These are phyloP conservation scores for Leccinum griseonigrum DNA, from an alignment of 1,284 basidiomycete species.

Conservation along the genomic window DNA sequence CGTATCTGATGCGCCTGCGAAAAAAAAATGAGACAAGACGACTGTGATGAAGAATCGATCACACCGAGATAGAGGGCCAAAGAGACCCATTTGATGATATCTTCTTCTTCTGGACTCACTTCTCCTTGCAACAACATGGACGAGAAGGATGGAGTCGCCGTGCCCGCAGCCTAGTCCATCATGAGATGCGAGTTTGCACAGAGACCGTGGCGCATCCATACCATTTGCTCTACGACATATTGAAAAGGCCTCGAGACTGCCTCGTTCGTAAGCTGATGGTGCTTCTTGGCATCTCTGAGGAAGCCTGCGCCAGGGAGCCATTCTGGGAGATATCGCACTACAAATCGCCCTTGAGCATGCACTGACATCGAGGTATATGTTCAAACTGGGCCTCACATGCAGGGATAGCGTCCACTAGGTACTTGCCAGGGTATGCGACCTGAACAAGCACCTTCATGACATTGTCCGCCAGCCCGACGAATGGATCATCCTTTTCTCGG, in stretches of 20 bases:
- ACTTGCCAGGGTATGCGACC: constrained; percentile 21
- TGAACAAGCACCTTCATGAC: constrained; percentile 15
- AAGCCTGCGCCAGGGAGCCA: constrained; percentile 52
- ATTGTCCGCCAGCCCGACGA: constrained; percentile 26
- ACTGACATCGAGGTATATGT: not conserved
- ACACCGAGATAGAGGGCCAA: constrained; percentile 12
- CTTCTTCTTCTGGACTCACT: constrained; percentile 22
- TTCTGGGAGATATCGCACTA: constrained; percentile 44
- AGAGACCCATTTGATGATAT: constrained; percentile 25
- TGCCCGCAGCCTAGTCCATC: constrained; percentile 36
- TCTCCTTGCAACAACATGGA: constrained; percentile 22
- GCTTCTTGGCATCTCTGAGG: constrained; percentile 38
- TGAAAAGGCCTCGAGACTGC: constrained; percentile 38
- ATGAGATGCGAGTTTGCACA: not conserved
- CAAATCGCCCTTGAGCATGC: not conserved
- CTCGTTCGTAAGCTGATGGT: constrained; percentile 30
- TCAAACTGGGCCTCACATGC: constrained; percentile 14
- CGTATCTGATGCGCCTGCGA: constrained; percentile 26
- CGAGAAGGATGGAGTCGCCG: constrained; percentile 37
- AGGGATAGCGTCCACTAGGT: constrained; percentile 33
- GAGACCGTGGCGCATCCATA: constrained; percentile 12
- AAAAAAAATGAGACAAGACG: not conserved
- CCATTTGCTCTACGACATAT: constrained; percentile 42
- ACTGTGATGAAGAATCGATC: not conserved
- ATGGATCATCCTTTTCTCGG: constrained; percentile 25